Evolutionary conservation across 2,329 filamentous ascomycete species (phyloP).

Genomic region (Neofusicoccum cordaticola): DNA sequence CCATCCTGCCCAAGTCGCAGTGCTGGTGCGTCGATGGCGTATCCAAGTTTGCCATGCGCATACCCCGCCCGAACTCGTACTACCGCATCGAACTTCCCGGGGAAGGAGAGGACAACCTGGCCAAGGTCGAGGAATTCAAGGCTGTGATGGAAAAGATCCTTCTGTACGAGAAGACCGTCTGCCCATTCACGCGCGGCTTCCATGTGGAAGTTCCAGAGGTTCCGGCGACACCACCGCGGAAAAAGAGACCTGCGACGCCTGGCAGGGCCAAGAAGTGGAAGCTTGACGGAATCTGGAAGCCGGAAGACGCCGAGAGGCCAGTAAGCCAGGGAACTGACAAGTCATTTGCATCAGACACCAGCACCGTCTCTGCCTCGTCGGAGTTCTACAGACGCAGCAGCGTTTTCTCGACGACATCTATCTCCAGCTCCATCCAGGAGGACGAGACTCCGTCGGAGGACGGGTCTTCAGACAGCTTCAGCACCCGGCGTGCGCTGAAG

Average conservation of each 20-base stretch:
- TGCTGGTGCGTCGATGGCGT: constrained; percentile 89
- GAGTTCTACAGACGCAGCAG: constrained; percentile 35
- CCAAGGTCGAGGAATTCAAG: constrained; percentile 65
- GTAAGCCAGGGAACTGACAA: constrained; percentile 29
- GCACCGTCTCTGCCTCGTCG: constrained; percentile 29
- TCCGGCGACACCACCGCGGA: constrained; percentile 59
- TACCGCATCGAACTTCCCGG: constrained; percentile 86
- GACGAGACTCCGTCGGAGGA: constrained; percentile 21
- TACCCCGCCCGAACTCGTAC: constrained; percentile 71
- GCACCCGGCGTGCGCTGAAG: not conserved
- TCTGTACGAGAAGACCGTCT: constrained; percentile 82
- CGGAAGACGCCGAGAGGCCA: constrained; percentile 38
- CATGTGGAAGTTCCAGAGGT: constrained; percentile 69
- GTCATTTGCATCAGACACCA: constrained; percentile 21
- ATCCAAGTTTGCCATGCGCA: constrained; percentile 82
- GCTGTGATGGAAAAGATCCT: constrained; percentile 68
- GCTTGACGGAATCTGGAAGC: constrained; percentile 47
- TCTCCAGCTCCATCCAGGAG: constrained; percentile 28
- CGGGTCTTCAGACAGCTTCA: not conserved
- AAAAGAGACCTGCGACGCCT: constrained; percentile 64
- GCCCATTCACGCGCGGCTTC: constrained; percentile 78
- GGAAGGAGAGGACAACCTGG: constrained; percentile 60
- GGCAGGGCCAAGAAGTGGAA: constrained; percentile 52
- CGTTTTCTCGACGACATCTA: constrained; percentile 22
- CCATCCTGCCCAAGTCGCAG: constrained; percentile 85